Base-by-base conservation (phyloP, 176 grass and related monocot species). In the Carex cristatella region DNA sequence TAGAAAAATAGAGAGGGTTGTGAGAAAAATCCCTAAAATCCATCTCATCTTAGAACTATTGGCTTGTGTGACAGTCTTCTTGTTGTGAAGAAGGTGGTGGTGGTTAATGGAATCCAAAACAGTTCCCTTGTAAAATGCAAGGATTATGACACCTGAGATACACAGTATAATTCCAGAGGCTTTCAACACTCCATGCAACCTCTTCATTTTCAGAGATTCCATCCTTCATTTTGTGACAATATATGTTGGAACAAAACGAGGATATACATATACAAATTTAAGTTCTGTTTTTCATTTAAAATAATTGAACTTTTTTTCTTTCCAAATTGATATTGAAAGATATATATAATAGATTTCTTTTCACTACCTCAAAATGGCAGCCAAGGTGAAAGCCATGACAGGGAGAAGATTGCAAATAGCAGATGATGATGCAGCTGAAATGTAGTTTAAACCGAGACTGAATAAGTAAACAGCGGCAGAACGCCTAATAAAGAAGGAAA, bases 341-440 rank as follows among this genome's bases (percentile, higher is more conserved):
- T 49, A 49, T 49, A 49, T 42, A 10, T 73, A 40, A 40, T 40
- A 40, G 4, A 40, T 48, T 10, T 27, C 40, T 3, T 4, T 42
- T 84, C 85, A 96, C 23, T 23, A 23, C 91, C 94, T 86, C 35
- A 97, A 84, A 66, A 88, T 81, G 53, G 91, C 82, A n/a, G 91
- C 94, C 1, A 92, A 75, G 60, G 90, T 81, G 82, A 97, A 97
- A 42, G 85, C 86, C 4, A 92, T 83, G 73, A 97, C 94, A 2
- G 90, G 94, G 14, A 91, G 83, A 30, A 85, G 62, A 23, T 94
- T 97, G 84, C 79, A 89, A 72, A 94, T 54, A 42, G 91, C 94
- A 31, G 94, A 90, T 0, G 90, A 84, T 0, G 90, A 87, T 14
- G 88, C 84, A n/a, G 94, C 75, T 0, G 89, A 92, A 14, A 91